Conservation (phyloP, 768 basidiomycete species). For the Lactarius hengduanensis region DNA sequence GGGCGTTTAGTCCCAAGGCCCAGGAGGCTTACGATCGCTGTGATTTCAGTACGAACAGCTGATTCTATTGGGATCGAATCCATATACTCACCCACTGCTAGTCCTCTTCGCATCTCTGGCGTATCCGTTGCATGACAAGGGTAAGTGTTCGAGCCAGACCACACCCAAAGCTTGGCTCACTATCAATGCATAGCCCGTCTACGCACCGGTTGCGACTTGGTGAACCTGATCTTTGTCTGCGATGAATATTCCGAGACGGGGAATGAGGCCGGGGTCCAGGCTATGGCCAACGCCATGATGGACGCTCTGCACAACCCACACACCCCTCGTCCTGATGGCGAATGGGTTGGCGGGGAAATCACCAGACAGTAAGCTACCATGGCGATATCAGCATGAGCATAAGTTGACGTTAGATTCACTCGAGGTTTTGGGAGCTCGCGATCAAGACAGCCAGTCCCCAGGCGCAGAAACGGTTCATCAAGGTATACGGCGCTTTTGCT, state of each 20-base stretch:
- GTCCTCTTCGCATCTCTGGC: constrained; percentile 28
- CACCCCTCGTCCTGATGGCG: constrained; percentile 17
- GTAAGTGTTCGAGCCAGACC: neutral
- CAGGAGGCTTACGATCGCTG: constrained; percentile 22
- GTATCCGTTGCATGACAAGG: constrained; percentile 22
- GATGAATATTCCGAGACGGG: constrained; percentile 26
- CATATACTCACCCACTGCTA: constrained; percentile 1
- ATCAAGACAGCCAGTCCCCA: constrained; percentile 15
- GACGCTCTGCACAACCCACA: constrained; percentile 26
- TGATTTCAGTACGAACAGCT: constrained; percentile 24
- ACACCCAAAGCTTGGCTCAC: neutral
- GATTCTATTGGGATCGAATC: neutral
- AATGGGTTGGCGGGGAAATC: constrained; percentile 22
- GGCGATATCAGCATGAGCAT: neutral
- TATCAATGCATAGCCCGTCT: constrained; percentile 8
- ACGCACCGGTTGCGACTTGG: constrained; percentile 20
- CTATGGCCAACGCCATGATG: constrained; percentile 17
- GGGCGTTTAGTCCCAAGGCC: constrained; percentile 18
- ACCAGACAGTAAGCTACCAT: constrained; percentile 18
- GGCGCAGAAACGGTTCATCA: constrained; percentile 15
- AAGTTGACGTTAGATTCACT: neutral
- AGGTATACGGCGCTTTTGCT: neutral
- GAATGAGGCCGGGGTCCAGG: constrained; percentile 4
- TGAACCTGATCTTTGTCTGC: constrained; percentile 17
- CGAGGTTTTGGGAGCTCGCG: constrained; percentile 24